These are phyloP conservation scores for Grigorovia yakushimaensis DNA, from an alignment of 805 yeast genomes.

Conservation along the genomic window DNA sequence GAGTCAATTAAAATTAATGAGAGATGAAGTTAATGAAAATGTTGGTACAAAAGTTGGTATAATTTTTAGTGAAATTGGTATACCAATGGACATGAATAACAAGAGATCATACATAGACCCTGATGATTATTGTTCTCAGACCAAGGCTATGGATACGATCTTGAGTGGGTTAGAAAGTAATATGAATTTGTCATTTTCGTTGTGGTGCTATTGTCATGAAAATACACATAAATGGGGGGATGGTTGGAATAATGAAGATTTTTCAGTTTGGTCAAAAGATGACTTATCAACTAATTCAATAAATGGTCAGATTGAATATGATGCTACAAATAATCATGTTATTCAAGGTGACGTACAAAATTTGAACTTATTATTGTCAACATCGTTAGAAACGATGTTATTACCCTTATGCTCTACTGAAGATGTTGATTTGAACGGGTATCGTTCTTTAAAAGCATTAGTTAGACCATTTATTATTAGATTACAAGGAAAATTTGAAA, in stretches of 20 bases:
- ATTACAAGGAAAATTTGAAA: slow-evolving; percentile 46
- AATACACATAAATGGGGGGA: slow-evolving; percentile 86
- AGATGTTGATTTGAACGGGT: slow-evolving; percentile 35
- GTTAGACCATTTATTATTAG: slow-evolving; percentile 68
- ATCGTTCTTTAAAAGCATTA: slow-evolving; percentile 65
- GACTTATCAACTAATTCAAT: slow-evolving; percentile 25
- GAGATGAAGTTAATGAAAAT: slow-evolving; percentile 47
- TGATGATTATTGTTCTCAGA: slow-evolving; percentile 69
- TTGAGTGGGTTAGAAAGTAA: slow-evolving; percentile 69
- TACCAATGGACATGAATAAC: slow-evolving; percentile 92
- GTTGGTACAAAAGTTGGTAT: slow-evolving; percentile 63
- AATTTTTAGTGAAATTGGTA: slow-evolving; percentile 88
- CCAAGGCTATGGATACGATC: slow-evolving; percentile 75
- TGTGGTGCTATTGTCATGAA: slow-evolving; percentile 73
- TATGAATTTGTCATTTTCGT: slow-evolving; percentile 57
- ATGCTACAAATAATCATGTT: background rate
- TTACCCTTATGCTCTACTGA: background rate
- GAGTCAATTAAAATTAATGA: slow-evolving; percentile 59
- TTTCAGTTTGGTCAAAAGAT: slow-evolving; percentile 74
- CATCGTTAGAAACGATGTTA: background rate
- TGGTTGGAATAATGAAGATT: slow-evolving; percentile 87
- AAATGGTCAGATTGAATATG: background rate
- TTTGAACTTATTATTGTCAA: background rate
- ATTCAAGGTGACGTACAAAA: background rate
- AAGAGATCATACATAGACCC: slow-evolving; percentile 48